Conservation (phyloP, 2,329 filamentous ascomycete genomes). For the Fusarium circinatum region DNA sequence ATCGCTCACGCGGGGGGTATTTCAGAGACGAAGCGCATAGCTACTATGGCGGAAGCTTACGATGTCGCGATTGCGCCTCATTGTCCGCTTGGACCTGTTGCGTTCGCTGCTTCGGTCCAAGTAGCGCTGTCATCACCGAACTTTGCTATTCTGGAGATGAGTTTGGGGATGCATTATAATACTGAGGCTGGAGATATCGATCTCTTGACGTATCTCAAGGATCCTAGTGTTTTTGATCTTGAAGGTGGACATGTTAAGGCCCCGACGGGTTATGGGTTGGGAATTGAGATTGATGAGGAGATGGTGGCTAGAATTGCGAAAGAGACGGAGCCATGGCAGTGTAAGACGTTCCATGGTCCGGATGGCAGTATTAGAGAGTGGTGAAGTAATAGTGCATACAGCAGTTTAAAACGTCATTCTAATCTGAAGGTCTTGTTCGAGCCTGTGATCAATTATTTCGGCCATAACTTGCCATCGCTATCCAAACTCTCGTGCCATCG, state of each 20-base stretch:
- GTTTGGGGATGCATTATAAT: conserved; percentile 83
- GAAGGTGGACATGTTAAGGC: conserved; percentile 72
- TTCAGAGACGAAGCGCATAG: conserved; percentile 75
- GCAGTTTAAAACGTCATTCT: accelerated
- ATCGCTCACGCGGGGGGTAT: conserved; percentile 78
- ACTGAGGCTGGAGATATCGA: conserved; percentile 70
- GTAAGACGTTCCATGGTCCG: conserved; percentile 11
- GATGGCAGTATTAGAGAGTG: conserved; percentile 23
- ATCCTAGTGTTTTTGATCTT: conserved; percentile 73
- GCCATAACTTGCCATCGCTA: accelerated
- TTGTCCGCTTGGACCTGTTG: conserved; percentile 78
- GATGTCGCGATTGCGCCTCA: conserved; percentile 79
- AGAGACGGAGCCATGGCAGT: conserved; percentile 69
- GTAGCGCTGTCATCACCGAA: conserved; percentile 70
- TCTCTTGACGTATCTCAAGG: conserved; percentile 72
- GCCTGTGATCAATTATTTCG: not conserved
- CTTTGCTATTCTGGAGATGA: conserved; percentile 83
- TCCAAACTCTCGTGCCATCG: accelerated
- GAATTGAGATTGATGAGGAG: conserved; percentile 78
- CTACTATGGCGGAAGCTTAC: conserved; percentile 77
- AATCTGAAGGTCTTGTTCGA: not conserved
- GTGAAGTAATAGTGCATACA: not conserved
- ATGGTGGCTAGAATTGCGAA: conserved; percentile 68
- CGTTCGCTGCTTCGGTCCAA: conserved; percentile 76
- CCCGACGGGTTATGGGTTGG: conserved; percentile 69